Base-by-base conservation (phyloP, 2,329 filamentous ascomycete species). In the Calonectria fujianensis region DNA sequence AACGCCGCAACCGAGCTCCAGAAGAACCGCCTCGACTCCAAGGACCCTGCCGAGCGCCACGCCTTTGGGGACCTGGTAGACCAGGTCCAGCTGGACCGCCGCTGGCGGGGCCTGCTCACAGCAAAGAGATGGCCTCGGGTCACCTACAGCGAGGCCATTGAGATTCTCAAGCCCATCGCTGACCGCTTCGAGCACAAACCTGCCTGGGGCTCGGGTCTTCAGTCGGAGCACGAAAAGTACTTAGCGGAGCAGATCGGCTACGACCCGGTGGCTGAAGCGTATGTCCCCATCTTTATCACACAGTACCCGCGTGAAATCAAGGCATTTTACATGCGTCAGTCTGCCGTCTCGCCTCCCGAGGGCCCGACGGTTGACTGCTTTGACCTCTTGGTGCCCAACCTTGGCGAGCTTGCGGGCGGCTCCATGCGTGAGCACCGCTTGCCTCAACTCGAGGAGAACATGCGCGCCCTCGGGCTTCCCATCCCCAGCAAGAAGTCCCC, bases 161-260 rank as follows among this genome's bases (percentile, higher is more conserved):
- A 92, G 52, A 84, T 91, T 37, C 90, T 99, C 24, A 86, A 92
- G 80, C 84, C 90, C 35, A 91, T 93, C 20, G 87, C 90, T 57
- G 83, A 87, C 39, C 84, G 88, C 9, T 98, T 98, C 80, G 88
- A 91, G 65, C 91, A 94, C 82, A 85, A 88, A 61, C 95, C 95
- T 5, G 86, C 87, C 3, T 97, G 95, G 93, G 91, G 93, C 41
- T 87, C 88, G 35, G 94, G 94, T 27, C 89, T 99, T 37, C 95
- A 97, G 81, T 94, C 96, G 2, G 96, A 98, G 84, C 97, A 99
- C 86, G 97, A 99, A 86, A 95, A 93, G 82, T 98, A 93, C 83
- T 90, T 99, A 69, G 96, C 97, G 63, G 89, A 91, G 69, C 87
- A 87, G 32, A 82, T 96, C 57, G 93, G 93, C 32, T 87, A 86